These are phyloP conservation scores for Heracleum sosnowskyi DNA, from an alignment of 129 eudicot species.

Conservation along the genomic window DNA sequence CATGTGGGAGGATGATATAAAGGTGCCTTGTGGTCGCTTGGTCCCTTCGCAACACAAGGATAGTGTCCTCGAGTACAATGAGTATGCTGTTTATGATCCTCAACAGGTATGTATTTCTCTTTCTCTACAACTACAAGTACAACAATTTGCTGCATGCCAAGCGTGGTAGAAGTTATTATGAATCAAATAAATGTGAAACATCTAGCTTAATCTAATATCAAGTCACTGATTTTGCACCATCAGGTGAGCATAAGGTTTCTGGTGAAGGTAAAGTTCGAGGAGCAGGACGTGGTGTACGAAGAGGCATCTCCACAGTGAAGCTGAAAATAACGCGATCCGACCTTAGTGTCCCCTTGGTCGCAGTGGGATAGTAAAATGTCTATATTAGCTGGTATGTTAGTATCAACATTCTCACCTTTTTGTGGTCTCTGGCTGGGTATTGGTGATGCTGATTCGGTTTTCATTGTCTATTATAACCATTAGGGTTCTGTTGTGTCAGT, in stretches of 20 bases:
- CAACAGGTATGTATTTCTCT: conserved; percentile 39
- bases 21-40: conserved; percentile 73
- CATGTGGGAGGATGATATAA: conserved; percentile 75
- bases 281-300: conserved; percentile 54
- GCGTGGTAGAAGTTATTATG: not conserved
- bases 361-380: not conserved
- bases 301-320: conserved; percentile 14
- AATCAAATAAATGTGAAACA: not conserved
- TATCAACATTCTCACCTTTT: not conserved
- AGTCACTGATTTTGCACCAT: not conserved
- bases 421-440: not conserved
- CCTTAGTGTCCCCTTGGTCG: not conserved
- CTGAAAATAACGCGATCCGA: no score
- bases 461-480: not conserved
- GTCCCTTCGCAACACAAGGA: conserved; percentile 60
- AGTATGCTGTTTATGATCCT: conserved; percentile 84
- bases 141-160: no score
- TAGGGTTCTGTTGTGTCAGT: not conserved
- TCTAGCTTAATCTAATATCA: not conserved
- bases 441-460: not conserved
- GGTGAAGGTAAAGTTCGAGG: conserved; percentile 81
- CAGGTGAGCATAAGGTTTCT: conserved; percentile 79
- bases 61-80: conserved; percentile 74
- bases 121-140: no score
- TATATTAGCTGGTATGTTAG: not conserved